These are phyloP conservation scores for Hymenoscyphus repandus DNA, from an alignment of 2,329 filamentous ascomycete genomes.

Conservation along the genomic window DNA sequence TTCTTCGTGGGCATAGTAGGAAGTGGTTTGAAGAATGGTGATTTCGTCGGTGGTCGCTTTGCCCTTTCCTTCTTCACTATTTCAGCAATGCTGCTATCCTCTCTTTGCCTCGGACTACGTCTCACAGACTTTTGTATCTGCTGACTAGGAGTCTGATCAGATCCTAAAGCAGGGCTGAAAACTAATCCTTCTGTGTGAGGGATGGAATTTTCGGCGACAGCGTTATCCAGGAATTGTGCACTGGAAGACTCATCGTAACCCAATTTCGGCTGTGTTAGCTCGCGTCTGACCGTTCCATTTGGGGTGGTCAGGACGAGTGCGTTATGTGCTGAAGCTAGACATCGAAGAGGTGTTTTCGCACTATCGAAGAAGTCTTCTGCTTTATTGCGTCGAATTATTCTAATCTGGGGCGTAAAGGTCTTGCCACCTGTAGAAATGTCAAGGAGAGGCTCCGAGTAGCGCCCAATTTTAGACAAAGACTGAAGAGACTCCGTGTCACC, in stretches of 20 bases:
- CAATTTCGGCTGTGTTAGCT: no score
- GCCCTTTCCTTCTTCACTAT: conserved; percentile 10
- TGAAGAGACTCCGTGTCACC: no score
- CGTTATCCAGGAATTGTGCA: not conserved
- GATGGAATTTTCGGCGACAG: not conserved
- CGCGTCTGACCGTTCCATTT: no score
- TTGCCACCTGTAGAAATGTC: not conserved
- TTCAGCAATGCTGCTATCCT: not conserved
- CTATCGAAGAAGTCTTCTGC: not conserved
- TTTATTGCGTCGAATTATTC: conserved; percentile 1
- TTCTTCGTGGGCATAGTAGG: conserved; percentile 3
- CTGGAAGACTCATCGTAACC: not conserved
- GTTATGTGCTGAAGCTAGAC: no score
- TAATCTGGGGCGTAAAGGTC: not conserved
- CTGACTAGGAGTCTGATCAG: not conserved
- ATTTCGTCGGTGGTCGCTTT: conserved; percentile 25
- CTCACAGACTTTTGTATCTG: not conserved
- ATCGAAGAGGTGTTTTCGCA: not conserved
- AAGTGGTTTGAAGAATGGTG: conserved; percentile 27
- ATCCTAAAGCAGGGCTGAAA: no score
- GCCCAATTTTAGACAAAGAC: no score
- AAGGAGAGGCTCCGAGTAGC: not conserved
- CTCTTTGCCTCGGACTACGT: not conserved
- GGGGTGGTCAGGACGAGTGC: no score
- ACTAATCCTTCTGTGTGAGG: no score